Conservation (phyloP, 2,329 filamentous ascomycete species). For the Fusarium pseudograminearum region DNA sequence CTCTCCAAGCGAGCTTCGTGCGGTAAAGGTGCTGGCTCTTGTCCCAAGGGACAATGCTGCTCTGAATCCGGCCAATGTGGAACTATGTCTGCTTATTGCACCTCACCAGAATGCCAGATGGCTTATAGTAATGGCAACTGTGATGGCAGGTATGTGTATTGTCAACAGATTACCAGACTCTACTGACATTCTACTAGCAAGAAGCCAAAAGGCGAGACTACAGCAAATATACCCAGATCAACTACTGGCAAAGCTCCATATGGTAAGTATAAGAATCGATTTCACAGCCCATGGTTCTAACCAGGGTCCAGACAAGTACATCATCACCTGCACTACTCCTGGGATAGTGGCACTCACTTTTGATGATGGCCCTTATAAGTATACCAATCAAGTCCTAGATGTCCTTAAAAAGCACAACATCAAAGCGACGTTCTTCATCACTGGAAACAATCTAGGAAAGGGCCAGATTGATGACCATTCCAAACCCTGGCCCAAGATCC, state of each 20-base stretch:
- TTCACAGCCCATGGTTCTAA: constrained; percentile 4
- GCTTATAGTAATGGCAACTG: constrained; percentile 52
- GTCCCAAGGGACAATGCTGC: constrained; percentile 50
- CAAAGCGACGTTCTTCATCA: constrained; percentile 58
- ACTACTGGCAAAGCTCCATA: constrained; percentile 50
- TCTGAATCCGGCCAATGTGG: constrained; percentile 53
- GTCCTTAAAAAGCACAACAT: constrained; percentile 48
- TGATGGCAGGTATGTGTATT: constrained; percentile 51
- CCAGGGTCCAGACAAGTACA: constrained; percentile 43
- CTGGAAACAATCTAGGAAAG: constrained; percentile 55
- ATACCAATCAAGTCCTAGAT: constrained; percentile 57
- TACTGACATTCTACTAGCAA: constrained; percentile 38
- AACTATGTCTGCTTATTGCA: constrained; percentile 49
- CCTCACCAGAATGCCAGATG: constrained; percentile 53
- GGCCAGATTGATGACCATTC: constrained; percentile 54
- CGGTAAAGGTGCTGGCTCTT: constrained; percentile 50
- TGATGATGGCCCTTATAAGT: constrained; percentile 60
- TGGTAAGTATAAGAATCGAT: constrained; percentile 37
- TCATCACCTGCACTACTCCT: constrained; percentile 51
- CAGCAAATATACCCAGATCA: constrained; percentile 47
- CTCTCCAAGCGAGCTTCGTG: constrained; percentile 39
- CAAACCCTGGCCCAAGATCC: constrained; percentile 51
- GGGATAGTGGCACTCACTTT: constrained; percentile 58
- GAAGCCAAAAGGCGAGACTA: constrained; percentile 47
- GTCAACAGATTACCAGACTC: background rate